phyloP scores from a whole-genome alignment of 257 asterid species.

The Nicotiana sylvestris region DNA sequence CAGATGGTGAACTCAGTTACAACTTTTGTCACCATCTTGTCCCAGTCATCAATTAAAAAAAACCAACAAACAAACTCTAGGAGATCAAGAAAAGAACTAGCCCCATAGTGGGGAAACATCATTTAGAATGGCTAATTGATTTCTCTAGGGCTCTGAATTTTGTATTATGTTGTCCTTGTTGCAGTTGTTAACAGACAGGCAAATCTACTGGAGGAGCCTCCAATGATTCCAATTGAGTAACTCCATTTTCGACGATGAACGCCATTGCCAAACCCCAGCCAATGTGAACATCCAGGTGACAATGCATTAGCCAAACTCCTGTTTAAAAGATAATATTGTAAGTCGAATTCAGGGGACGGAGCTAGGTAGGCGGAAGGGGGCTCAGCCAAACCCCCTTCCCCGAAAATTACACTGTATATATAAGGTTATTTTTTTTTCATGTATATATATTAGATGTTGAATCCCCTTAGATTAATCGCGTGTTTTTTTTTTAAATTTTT shows the following conservation, averaged over 20 bases:
- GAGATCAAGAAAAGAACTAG: neutral
- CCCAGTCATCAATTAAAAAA: neutral
- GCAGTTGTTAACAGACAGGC: conserved; percentile 42
- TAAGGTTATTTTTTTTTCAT: no score
- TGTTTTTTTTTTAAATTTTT: no score
- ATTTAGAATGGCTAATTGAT: neutral
- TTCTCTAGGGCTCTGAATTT: neutral
- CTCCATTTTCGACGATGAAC: conserved; percentile 74
- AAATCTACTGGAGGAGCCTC: conserved; percentile 67
- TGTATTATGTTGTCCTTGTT: neutral
- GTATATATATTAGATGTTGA: no score
- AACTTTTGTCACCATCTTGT: conserved; percentile 17
- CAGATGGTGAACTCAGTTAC: conserved; percentile 17
- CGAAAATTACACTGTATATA: no score
- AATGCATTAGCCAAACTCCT: conserved; percentile 90
- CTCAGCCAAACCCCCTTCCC: no score
- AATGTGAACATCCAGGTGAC: conserved; percentile 87
- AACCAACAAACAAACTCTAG: neutral
- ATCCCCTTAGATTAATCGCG: no score
- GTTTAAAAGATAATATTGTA: conserved; percentile 2
- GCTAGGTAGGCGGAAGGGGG: no score
- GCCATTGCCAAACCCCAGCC: conserved; percentile 84
- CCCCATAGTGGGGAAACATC: conserved; percentile 22
- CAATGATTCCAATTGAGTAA: conserved; percentile 42
- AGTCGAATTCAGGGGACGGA: no score